phyloP scores from a whole-genome alignment of 805 yeast species.

The Yamadazyma paraphyllophila region DNA sequence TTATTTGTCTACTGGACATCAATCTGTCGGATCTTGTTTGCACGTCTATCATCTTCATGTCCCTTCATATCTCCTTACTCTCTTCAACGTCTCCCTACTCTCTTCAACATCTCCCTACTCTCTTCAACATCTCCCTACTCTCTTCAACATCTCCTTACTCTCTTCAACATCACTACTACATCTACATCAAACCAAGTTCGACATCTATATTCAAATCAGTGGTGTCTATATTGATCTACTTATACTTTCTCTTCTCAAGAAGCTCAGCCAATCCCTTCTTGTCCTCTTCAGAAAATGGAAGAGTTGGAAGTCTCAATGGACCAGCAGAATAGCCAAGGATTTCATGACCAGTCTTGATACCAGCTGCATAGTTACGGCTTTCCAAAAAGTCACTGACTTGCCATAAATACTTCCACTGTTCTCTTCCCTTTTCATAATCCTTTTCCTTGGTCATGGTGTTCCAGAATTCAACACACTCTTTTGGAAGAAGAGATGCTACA shows the following conservation, averaged over 20 bases:
- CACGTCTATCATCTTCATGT: neutral
- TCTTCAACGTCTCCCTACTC: too few relatives aligned
- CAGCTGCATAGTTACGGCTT: constrained; percentile 14
- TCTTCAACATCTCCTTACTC: too few relatives aligned
- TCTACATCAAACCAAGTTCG: too few relatives aligned
- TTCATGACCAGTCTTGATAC: constrained; percentile 15
- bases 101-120: too few relatives aligned
- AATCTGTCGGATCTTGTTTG: neutral
- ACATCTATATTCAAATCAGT: too few relatives aligned
- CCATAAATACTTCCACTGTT: constrained; percentile 17
- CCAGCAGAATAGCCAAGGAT: constrained; percentile 15
- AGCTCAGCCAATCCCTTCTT: constrained; percentile 8
- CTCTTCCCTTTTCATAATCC: constrained; percentile 12
- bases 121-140: too few relatives aligned
- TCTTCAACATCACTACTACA: too few relatives aligned
- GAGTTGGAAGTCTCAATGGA: constrained; percentile 15
- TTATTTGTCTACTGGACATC: too few relatives aligned
- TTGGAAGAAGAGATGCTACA: constrained; percentile 16
- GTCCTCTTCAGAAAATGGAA: constrained; percentile 13
- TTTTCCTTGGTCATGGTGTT: constrained; percentile 10
- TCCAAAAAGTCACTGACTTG: constrained; percentile 15
- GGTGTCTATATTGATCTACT: constrained; percentile 1
- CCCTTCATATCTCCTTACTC: neutral
- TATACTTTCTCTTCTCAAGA: constrained; percentile 13
- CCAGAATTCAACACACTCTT: constrained; percentile 15